A percentile compares a stretch with the other conserved stretches of the same genome.
phyloP scores from a whole-genome alignment of 148 eudicot genomes.

The Rhododendron mucronatum region DNA sequence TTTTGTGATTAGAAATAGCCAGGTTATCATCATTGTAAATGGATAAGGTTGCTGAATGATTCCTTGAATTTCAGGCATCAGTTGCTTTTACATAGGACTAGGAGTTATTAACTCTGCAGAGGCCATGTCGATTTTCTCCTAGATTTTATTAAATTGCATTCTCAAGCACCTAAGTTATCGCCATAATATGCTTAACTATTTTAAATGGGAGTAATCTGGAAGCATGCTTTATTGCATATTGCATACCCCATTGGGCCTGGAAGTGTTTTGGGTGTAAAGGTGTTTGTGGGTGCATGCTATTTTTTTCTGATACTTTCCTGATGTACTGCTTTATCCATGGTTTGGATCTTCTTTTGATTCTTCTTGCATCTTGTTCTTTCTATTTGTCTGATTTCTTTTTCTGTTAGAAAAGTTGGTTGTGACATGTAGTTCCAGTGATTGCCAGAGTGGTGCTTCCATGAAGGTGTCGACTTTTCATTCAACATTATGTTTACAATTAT shows the following conservation, averaged over 20 bases:
- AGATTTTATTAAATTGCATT: neutral
- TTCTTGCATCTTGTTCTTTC: neutral
- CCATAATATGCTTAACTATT: neutral
- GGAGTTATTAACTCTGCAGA: neutral
- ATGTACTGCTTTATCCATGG: neutral
- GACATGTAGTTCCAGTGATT: neutral
- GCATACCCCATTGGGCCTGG: neutral
- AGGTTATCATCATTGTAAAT: neutral
- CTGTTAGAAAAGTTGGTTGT: neutral
- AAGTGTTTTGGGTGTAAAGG: neutral
- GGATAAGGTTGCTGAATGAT: neutral
- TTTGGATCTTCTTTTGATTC: neutral
- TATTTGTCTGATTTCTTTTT: neutral
- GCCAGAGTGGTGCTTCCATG: neutral
- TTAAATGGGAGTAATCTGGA: slow-evolving; percentile 5
- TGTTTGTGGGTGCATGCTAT: neutral
- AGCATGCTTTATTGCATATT: neutral
- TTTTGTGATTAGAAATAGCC: neutral
- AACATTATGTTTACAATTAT: neutral
- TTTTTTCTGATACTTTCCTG: neutral
- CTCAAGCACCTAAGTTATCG: neutral
- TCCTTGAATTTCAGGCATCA: neutral
- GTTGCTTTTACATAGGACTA: neutral
- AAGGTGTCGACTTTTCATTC: neutral
- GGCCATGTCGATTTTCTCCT: neutral